These are phyloP conservation scores for Ceratorhiza oryzae-sativae DNA, from an alignment of 1,284 basidiomycete genomes.

Conservation along the genomic window DNA sequence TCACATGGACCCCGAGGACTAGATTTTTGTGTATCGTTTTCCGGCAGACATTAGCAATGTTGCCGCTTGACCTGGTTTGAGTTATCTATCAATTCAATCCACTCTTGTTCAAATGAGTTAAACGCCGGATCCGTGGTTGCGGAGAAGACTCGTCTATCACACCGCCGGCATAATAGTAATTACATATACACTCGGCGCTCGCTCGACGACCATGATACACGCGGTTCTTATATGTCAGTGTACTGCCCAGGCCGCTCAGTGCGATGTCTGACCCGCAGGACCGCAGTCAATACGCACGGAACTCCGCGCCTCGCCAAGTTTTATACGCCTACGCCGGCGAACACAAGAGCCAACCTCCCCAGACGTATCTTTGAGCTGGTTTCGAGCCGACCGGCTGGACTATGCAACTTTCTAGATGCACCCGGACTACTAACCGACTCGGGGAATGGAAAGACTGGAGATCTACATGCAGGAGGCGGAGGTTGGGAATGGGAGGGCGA, in stretches of 20 bases:
- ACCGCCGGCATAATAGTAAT: conserved; percentile 29
- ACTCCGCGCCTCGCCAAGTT: conserved; percentile 95
- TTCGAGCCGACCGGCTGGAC: conserved; percentile 71
- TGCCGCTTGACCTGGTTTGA: background rate
- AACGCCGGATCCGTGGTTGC: conserved; percentile 22
- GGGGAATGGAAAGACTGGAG: background rate
- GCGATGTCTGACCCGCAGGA: conserved; percentile 18
- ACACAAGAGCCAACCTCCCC: conserved; percentile 57
- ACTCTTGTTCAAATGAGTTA: conserved; percentile 19
- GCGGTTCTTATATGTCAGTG: conserved; percentile 76
- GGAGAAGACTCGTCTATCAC: background rate
- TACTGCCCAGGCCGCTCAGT: conserved; percentile 38
- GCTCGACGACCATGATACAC: conserved; percentile 65
- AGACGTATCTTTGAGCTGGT: conserved; percentile 87
- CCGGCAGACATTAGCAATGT: background rate
- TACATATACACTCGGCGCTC: conserved; percentile 11
- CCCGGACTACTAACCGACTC: conserved; percentile 74
- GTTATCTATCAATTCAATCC: conserved; percentile 4
- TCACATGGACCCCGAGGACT: conserved; percentile 21
- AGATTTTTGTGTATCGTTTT: background rate
- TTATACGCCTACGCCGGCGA: conserved; percentile 80
- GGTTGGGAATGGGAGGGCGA: conserved; percentile 38
- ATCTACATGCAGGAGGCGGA: conserved; percentile 15
- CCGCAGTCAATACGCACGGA: conserved; percentile 82
- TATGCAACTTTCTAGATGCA: conserved; percentile 94